A percentile compares a stretch with the other conserved stretches of the same genome.
phyloP scores from a whole-genome alignment of 2,329 filamentous ascomycete genomes.

The Leptographium wingfieldii region DNA sequence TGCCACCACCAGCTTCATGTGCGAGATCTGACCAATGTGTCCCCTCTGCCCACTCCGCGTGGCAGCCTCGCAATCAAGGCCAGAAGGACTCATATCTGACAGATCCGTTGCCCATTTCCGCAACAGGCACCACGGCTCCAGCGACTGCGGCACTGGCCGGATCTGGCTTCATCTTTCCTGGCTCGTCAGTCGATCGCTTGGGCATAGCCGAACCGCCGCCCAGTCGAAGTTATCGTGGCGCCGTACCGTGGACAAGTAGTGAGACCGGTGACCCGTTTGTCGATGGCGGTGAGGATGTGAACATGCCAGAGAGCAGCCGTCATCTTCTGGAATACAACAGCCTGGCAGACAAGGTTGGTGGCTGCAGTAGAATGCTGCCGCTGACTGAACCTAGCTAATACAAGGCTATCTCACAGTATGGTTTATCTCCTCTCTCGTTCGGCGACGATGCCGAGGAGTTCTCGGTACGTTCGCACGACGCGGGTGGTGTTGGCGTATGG shows the following conservation, averaged over 20 bases:
- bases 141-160: background rate
- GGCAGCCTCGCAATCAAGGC: background rate
- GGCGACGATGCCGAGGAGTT: constrained; percentile 19
- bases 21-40: background rate
- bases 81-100: background rate
- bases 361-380: background rate
- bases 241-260: constrained; percentile 42
- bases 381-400: background rate
- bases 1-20: background rate
- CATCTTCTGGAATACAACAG: constrained; percentile 49
- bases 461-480: background rate
- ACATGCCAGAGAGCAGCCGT: constrained; percentile 21
- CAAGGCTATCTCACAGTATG: constrained; percentile 30
- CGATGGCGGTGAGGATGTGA: constrained; percentile 36
- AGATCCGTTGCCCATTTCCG: background rate
- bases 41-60: background rate
- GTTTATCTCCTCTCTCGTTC: constrained; percentile 29
- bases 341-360: constrained; percentile 40
- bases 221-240: constrained; percentile 24
- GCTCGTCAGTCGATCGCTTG: background rate
- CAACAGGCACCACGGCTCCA: background rate
- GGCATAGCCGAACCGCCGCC: background rate
- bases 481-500: no score
- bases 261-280: constrained; percentile 29
- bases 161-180: background rate